A percentile compares a stretch with the other conserved stretches of the same genome.
These are phyloP conservation scores for Hypoxylon sp. DNA, from an alignment of 2,329 filamentous ascomycete species.

Conservation along the genomic window DNA sequence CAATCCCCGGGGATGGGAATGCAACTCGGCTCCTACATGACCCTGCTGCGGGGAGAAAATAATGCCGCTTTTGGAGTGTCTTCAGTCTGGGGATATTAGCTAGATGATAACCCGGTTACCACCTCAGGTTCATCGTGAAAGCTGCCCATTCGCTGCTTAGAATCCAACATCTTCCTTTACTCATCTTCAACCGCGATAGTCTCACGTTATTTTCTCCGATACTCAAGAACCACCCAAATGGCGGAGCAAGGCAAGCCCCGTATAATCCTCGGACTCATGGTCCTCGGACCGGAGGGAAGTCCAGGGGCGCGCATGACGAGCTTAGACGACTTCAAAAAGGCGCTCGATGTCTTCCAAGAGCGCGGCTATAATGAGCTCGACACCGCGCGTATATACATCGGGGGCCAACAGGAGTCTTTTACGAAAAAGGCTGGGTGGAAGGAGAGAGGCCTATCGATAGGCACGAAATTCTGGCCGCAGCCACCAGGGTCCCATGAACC, in stretches of 20 bases:
- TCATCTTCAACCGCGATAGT: not conserved
- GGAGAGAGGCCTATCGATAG: constrained; percentile 78
- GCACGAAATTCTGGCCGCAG: constrained; percentile 80
- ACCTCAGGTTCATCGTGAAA: not conserved
- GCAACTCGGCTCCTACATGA: not conserved
- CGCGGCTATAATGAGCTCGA: constrained; percentile 85
- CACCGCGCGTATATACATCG: constrained; percentile 82
- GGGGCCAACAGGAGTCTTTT: constrained; percentile 80
- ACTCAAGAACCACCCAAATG: constrained; percentile 18
- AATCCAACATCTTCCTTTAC: not conserved
- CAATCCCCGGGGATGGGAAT: not conserved
- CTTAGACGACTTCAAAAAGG: constrained; percentile 73
- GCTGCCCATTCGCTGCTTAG: not conserved
- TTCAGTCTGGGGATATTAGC: constrained; percentile 11
- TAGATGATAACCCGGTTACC: constrained; percentile 3
- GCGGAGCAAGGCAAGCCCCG: constrained; percentile 63
- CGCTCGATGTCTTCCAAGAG: constrained; percentile 79
- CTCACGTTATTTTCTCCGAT: not conserved
- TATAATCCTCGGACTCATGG: constrained; percentile 86
- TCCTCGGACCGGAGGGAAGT: constrained; percentile 74
- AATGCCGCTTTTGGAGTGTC: constrained; percentile 11
- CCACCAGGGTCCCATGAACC: constrained; percentile 71
- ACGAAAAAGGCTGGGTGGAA: constrained; percentile 82
- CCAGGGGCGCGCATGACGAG: constrained; percentile 78
- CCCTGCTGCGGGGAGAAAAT: constrained; percentile 14